These are phyloP conservation scores for Eucalyptus cladocalyx DNA, from an alignment of 345 rosid species.

Conservation along the genomic window DNA sequence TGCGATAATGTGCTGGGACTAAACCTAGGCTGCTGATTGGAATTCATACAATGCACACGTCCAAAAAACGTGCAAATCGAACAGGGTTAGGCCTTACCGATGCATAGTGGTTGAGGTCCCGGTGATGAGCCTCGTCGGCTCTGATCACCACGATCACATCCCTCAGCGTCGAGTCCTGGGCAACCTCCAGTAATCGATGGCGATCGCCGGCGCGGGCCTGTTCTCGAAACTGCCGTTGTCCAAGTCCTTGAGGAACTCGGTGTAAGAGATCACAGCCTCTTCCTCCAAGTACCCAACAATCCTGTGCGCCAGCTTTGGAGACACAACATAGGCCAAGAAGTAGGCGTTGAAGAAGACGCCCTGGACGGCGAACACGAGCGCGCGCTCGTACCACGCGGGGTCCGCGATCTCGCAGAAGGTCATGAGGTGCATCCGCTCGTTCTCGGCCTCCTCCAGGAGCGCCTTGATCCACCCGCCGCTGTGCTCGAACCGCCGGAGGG, in stretches of 20 bases:
- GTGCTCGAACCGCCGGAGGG: conserved; percentile 44
- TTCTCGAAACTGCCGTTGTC: conserved; percentile 43
- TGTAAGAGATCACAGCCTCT: conserved; percentile 49
- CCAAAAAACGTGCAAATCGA: not conserved
- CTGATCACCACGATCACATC: conserved; percentile 48
- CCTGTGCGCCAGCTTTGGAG: conserved; percentile 55
- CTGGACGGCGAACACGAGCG: conserved; percentile 42
- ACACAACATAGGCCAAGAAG: conserved; percentile 28
- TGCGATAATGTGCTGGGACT: not conserved
- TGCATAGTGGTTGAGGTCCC: conserved; percentile 56
- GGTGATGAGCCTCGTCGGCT: conserved; percentile 64
- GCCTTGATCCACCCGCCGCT: conserved; percentile 71
- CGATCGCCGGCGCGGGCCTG: conserved; percentile 46
- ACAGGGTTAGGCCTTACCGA: conserved; percentile 11
- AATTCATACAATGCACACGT: not conserved
- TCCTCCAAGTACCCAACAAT: conserved; percentile 53
- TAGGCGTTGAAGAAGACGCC: conserved; percentile 52
- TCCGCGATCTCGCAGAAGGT: conserved; percentile 43
- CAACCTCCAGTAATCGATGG: conserved; percentile 56
- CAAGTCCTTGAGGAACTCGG: conserved; percentile 44
- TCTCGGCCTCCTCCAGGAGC: conserved; percentile 51
- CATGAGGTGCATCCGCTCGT: conserved; percentile 66
- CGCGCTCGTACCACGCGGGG: conserved; percentile 51
- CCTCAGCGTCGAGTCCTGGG: conserved; percentile 41
- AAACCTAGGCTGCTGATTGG: not conserved